Percentiles rank a stretch among this genome's conserved stretches.
These are phyloP conservation scores for Trametes maxima DNA, from an alignment of 768 basidiomycete genomes.

Conservation along the genomic window DNA sequence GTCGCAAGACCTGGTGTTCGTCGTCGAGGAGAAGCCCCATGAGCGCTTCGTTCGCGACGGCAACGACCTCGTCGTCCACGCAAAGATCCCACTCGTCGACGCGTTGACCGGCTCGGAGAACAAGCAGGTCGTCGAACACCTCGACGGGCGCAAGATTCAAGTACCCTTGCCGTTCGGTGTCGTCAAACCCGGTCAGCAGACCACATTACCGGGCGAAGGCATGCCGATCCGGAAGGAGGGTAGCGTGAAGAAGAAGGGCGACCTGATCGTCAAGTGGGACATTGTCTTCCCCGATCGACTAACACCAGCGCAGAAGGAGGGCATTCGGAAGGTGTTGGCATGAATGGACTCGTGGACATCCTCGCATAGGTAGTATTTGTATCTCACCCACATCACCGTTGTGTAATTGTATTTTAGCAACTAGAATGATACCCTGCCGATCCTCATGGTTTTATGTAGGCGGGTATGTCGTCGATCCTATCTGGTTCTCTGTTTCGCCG, in stretches of 20 bases:
- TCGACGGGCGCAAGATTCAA: constrained; percentile 82
- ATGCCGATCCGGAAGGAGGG: constrained; percentile 91
- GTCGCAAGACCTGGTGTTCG: constrained; percentile 90
- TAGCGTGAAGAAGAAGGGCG: constrained; percentile 71
- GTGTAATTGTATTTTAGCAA: constrained; percentile 13
- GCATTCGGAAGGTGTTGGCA: constrained; percentile 65
- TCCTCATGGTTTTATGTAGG: background rate
- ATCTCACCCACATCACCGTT: background rate
- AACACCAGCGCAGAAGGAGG: constrained; percentile 79
- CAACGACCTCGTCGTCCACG: constrained; percentile 68
- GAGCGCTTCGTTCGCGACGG: constrained; percentile 73
- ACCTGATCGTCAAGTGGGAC: constrained; percentile 82
- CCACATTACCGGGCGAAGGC: constrained; percentile 72
- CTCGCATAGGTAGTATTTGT: constrained; percentile 16
- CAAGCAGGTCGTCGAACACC: constrained; percentile 60
- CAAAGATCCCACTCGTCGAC: constrained; percentile 78
- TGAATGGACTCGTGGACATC: constrained; percentile 17
- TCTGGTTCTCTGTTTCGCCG: too few species aligned
- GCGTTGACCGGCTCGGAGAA: constrained; percentile 67
- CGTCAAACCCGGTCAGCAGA: constrained; percentile 78
- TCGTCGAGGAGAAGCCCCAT: constrained; percentile 96
- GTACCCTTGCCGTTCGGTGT: constrained; percentile 66
- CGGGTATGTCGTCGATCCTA: too few species aligned
- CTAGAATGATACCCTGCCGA: constrained; percentile 19
- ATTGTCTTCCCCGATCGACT: constrained; percentile 81